Evolutionary conservation across 768 basidiomycete genomes (phyloP).

Genomic region (Fistulinella prunicolor): DNA sequence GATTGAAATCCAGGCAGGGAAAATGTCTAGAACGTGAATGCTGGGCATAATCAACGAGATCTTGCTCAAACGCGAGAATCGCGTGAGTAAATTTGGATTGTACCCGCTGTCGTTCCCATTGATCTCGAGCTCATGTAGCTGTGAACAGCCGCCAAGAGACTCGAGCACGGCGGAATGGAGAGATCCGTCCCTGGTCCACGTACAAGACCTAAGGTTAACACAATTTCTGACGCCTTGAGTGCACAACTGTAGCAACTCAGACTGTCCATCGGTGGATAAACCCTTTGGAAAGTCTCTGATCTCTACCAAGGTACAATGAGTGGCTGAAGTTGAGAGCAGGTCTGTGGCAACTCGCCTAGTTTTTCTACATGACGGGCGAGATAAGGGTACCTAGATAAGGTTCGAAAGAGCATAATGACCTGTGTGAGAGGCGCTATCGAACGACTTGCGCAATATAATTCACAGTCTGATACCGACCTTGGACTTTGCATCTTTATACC

Average conservation of each 20-base stretch:
- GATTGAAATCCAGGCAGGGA: constrained; percentile 49
- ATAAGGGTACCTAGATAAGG: constrained; percentile 50
- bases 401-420: constrained; percentile 62
- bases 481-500: constrained; percentile 63
- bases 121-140: constrained; percentile 60
- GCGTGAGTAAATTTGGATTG: constrained; percentile 46
- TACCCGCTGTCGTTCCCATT: constrained; percentile 59
- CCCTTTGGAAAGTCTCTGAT: constrained; percentile 73
- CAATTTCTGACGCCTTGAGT: constrained; percentile 58
- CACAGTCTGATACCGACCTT: constrained; percentile 40
- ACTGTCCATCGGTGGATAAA: constrained; percentile 28
- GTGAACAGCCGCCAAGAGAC: constrained; percentile 42
- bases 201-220: constrained; percentile 55
- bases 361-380: constrained; percentile 57
- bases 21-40: constrained; percentile 43
- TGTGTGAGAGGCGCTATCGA: constrained; percentile 22
- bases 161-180: constrained; percentile 56
- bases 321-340: not conserved
- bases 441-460: not conserved
- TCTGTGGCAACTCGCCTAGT: constrained; percentile 47
- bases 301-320: constrained; percentile 39
- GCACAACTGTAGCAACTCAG: constrained; percentile 40
- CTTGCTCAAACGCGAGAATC: constrained; percentile 50
- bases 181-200: constrained; percentile 81
- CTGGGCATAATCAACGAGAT: constrained; percentile 79